Base-by-base conservation (phyloP, 2,329 filamentous ascomycete species). In the Coleophoma crateriformis region DNA sequence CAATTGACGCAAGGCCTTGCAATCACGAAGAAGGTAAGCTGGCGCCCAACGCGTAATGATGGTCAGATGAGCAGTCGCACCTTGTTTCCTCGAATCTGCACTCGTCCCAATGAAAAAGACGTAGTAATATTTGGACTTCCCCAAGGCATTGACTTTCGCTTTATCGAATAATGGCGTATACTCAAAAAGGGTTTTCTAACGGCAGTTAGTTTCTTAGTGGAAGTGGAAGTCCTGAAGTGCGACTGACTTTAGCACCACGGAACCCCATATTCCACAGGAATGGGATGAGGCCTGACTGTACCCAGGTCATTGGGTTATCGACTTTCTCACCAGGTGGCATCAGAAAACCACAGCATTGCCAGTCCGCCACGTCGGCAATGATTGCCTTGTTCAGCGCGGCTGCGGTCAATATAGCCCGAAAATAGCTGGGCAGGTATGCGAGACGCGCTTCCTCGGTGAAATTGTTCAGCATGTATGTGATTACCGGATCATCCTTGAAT, bases 191-290 rank as follows among this genome's bases (percentile, higher is more conserved):
- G 54, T 59, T 40, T 50, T 49, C 55, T 56, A 17, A 13, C 17
- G 6, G 11, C 15, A 22, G 35, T 38, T 11, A 47, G 15, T 3
- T n/a, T 19, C 45, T 10, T 27, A 20, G 13, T 39, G 32, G 7
- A 14, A 12, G 33, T 32, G 5, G 13, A 14, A 32, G 20, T 33
- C 14, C 15, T 15, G 13, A 12, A 6, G 39, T 14, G 19, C 10
- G 27, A 42, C 47, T 37, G 13, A 52, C 49, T 45, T 33, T 14
- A 13, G 33, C 27, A 4, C 52, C 50, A 8, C 19, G 20, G 12
- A 48, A 47, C 17, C 58, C 58, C n/a, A 58, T 47, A 43, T 54
- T 54, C 54, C 54, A 56, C 33, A 56, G 27, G 38, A 59, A 39
- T 1, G 40, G 33, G n/a, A 56, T 11, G 5, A 58, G 48, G 13